phyloP scores from a whole-genome alignment of 305 asterid species.

The Solanum chacoense region DNA sequence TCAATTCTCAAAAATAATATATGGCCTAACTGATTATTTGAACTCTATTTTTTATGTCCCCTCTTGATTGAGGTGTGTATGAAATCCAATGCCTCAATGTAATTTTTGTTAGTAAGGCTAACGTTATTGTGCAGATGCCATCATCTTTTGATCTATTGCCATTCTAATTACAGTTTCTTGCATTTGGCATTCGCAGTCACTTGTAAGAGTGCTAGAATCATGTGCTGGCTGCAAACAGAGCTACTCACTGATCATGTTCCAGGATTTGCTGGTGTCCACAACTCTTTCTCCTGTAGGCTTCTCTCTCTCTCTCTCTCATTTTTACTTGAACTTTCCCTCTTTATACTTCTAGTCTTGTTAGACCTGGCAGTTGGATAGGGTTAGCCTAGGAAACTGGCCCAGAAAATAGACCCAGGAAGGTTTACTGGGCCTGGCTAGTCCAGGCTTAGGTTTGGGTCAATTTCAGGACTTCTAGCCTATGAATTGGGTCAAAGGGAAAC shows the following conservation, averaged over 20 bases:
- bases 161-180: slow-evolving; percentile 8
- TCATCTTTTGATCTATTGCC: neutral
- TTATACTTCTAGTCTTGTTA: neutral
- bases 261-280: slow-evolving; percentile 91
- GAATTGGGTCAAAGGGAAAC: neutral
- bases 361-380: neutral
- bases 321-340: neutral
- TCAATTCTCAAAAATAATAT: neutral
- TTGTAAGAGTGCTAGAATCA: slow-evolving; percentile 69
- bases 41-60: neutral
- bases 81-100: neutral
- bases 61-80: neutral
- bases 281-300: slow-evolving; percentile 83
- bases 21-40: neutral
- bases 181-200: slow-evolving; percentile 57
- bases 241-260: slow-evolving; percentile 80
- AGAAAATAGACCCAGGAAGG: neutral
- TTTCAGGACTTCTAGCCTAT: neutral
- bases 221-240: slow-evolving; percentile 53
- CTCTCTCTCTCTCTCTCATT: slow-evolving; percentile 9
- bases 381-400: neutral
- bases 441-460: neutral
- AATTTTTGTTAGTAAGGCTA: neutral
- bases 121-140: neutral
- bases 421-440: neutral